A percentile compares a stretch with the other conserved stretches of the same genome.
Evolutionary conservation across 2,329 filamentous ascomycete genomes (phyloP).

Genomic region (Cladosporium halotolerans): DNA sequence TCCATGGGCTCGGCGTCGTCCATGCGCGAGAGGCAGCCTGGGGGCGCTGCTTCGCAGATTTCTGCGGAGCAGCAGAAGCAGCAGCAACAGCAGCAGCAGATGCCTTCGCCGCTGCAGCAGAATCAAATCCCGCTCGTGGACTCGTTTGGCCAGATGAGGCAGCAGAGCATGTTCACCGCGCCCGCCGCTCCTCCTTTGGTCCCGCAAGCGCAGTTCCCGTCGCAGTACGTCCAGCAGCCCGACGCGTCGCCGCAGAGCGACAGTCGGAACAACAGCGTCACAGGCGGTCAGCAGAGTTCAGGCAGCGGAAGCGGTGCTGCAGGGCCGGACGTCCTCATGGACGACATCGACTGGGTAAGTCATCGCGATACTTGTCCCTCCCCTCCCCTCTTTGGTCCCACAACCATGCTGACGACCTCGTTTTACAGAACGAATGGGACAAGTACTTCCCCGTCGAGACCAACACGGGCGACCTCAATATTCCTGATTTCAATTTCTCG

Average conservation of each 20-base stretch:
- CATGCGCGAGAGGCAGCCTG: not conserved
- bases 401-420: not conserved
- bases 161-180: conserved; percentile 9
- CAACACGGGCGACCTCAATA: conserved; percentile 30
- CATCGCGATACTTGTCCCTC: not conserved
- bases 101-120: not conserved
- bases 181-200: conserved; percentile 6
- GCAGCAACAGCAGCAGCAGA: not conserved
- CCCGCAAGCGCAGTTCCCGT: conserved; percentile 22
- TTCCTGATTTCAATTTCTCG: conserved; percentile 30
- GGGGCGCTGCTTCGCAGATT: not conserved
- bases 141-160: conserved; percentile 7
- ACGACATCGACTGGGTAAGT: conserved; percentile 63
- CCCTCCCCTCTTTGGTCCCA: too few species aligned
- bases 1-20: conserved; percentile 8
- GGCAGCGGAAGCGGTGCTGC: conserved; percentile 14
- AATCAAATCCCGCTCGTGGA: not conserved
- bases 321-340: conserved; percentile 31
- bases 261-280: conserved; percentile 18
- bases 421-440: conserved; percentile 40
- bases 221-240: conserved; percentile 18
- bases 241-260: conserved; percentile 17
- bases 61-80: not conserved
- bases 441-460: conserved; percentile 36
- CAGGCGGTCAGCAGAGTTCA: not conserved